Evolutionary conservation across 495 filamentous ascomycete species (phyloP), one percentile per base, ranked within the genome.

Genomic region (Talaromyces nanjingensis): DNA sequence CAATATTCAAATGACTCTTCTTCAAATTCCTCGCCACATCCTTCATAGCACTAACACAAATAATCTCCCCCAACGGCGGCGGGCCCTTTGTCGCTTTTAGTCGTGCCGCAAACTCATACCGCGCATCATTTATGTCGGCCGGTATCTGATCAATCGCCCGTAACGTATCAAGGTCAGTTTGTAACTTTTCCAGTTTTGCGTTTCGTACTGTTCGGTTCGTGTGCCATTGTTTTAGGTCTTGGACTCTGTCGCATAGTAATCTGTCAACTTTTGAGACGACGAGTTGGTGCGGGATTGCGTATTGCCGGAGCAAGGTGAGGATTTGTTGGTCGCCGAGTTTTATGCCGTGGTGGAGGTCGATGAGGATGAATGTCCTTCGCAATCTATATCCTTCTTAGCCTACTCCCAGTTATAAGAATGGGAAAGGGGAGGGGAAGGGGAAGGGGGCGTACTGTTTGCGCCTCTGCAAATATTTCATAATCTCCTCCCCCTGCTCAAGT

Each of bases 221-320:
- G 49, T 76, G 70, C 22, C 69, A 55, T 5, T 59, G 39, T 47
- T 74, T 53, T 68, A 69, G 14, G 70, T 73, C 53, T 72, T 76
- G 18, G 5, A 84, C 70, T 25, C 52, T 63, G 20, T 20, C 33
- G 20, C 61, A 66, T 5, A 74, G 55, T 22, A 84, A 54, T 39
- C 79, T 77, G 71, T 98, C 94, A 6, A 87, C 85, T 73, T 98
- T 98, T 3, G 90, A 89, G 4, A 98, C 72, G 49, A 98, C 79
- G 14, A 98, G 82, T 66, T 93, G 86, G 65, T 91, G 92, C 14
- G 84, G 83, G 12, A 94, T 84, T 8, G 78, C 82, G 5, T 79
- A 76, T 58, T 83, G 69, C 37, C 87, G 79, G 61, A 98, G 81
- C 47, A 89, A 69, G 22, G 73, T 70, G 14, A 98, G 76, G 45